A percentile compares a stretch with the other conserved stretches of the same genome.
These are phyloP conservation scores for Paecilomyces sp. DNA, from an alignment of 2,329 filamentous ascomycete genomes.

Conservation along the genomic window DNA sequence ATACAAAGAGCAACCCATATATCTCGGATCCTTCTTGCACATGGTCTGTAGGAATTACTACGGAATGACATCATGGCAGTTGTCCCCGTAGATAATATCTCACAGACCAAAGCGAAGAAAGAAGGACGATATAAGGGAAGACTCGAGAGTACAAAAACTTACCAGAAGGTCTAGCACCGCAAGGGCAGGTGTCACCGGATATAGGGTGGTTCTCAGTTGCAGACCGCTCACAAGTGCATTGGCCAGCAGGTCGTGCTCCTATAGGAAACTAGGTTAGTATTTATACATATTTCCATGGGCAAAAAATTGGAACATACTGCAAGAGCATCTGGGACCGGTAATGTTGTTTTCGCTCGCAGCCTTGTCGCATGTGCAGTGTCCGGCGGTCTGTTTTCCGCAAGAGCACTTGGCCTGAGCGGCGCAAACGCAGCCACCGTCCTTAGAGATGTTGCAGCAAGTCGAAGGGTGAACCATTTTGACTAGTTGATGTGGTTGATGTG, in stretches of 20 bases:
- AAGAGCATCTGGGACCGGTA: conserved; percentile 70
- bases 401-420: conserved; percentile 64
- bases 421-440: conserved; percentile 48
- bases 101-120: not conserved
- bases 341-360: conserved; percentile 67
- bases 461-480: conserved; percentile 12
- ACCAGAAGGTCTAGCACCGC: conserved; percentile 68
- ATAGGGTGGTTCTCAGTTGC: conserved; percentile 59
- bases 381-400: conserved; percentile 79
- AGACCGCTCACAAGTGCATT: conserved; percentile 74
- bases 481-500: not conserved
- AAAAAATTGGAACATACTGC: conserved; percentile 48
- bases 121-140: conserved; percentile 4
- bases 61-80: not conserved
- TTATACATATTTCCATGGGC: not conserved
- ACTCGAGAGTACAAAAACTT: conserved; percentile 25
- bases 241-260: conserved; percentile 66
- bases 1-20: conserved; percentile 1
- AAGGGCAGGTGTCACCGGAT: conserved; percentile 61
- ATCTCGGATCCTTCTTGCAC: not conserved
- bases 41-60: not conserved
- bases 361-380: conserved; percentile 80
- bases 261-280: not conserved
- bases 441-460: conserved; percentile 55
- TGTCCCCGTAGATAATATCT: not conserved